A percentile compares a stretch with the other conserved stretches of the same genome.
These are phyloP conservation scores for Lentinula boryana DNA, from an alignment of 768 basidiomycete genomes.

Conservation along the genomic window DNA sequence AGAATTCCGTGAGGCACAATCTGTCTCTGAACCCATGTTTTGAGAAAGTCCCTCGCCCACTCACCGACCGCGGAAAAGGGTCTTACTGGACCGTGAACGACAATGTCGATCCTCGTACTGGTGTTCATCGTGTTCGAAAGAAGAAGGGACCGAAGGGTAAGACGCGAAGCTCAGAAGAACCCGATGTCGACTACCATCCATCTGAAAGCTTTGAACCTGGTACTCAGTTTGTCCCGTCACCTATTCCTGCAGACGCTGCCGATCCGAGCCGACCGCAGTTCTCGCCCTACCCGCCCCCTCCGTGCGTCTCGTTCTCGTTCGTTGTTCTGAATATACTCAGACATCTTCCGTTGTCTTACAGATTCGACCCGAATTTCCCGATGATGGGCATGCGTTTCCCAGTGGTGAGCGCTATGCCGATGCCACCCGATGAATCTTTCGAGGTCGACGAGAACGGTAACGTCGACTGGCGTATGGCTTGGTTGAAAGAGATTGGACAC, in stretches of 20 bases:
- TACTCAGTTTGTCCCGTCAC: conserved; percentile 48
- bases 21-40: conserved; percentile 88
- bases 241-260: conserved; percentile 55
- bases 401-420: conserved; percentile 47
- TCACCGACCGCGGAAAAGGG: conserved; percentile 87
- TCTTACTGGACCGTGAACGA: conserved; percentile 93
- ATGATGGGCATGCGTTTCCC: conserved; percentile 70
- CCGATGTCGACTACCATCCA: conserved; percentile 59
- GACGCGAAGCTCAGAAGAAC: conserved; percentile 38
- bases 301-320: conserved; percentile 33
- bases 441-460: conserved; percentile 76
- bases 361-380: conserved; percentile 71
- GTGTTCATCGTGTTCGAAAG: conserved; percentile 84
- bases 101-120: conserved; percentile 83
- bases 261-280: conserved; percentile 51
- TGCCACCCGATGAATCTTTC: conserved; percentile 58
- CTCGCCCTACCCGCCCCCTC: conserved; percentile 60
- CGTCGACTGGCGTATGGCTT: conserved; percentile 72
- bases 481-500: conserved; percentile 75
- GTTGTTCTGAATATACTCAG: background rate
- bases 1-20: conserved; percentile 92
- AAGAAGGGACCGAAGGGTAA: conserved; percentile 68
- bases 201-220: conserved; percentile 53
- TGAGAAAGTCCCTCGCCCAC: conserved; percentile 85
- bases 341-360: conserved; percentile 18